Evolutionary conservation across 306 rosid species (phyloP).

Genomic region (Vigna radiata): DNA sequence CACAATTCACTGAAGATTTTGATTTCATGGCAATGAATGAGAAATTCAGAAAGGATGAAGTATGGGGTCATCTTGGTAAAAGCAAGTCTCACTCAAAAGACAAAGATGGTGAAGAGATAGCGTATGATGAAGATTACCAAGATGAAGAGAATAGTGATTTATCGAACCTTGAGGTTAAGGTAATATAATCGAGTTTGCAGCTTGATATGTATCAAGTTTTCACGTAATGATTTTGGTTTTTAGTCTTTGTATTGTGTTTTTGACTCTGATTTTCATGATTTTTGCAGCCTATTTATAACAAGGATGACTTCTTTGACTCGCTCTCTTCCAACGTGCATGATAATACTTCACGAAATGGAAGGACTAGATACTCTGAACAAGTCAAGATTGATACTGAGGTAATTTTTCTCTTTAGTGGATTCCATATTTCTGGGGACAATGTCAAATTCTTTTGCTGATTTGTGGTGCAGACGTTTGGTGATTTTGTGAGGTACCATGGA

Average conservation of each 20-base stretch:
- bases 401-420: slow-evolving; percentile 26
- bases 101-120: slow-evolving; percentile 49
- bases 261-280: slow-evolving; percentile 34
- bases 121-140: slow-evolving; percentile 31
- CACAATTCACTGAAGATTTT: slow-evolving; percentile 61
- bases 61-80: slow-evolving; percentile 66
- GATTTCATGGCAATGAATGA: slow-evolving; percentile 71
- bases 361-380: slow-evolving; percentile 62
- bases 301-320: slow-evolving; percentile 64
- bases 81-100: slow-evolving; percentile 49
- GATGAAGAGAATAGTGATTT: slow-evolving; percentile 45
- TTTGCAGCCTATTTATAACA: slow-evolving; percentile 55
- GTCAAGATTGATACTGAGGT: slow-evolving; percentile 63
- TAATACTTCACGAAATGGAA: slow-evolving; percentile 50
- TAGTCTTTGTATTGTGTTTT: background rate
- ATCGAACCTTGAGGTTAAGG: slow-evolving; percentile 45
- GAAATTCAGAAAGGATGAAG: slow-evolving; percentile 69
- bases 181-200: slow-evolving; percentile 37
- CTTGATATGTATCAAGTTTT: slow-evolving; percentile 11
- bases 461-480: slow-evolving; percentile 63
- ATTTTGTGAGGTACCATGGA: slow-evolving; percentile 54
- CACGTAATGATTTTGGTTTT: background rate
- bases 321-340: slow-evolving; percentile 54
- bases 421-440: background rate
- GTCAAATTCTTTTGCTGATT: slow-evolving; percentile 26